These are phyloP conservation scores for Tulasnella sp. DNA, from an alignment of 768 basidiomycete species.

Conservation along the genomic window DNA sequence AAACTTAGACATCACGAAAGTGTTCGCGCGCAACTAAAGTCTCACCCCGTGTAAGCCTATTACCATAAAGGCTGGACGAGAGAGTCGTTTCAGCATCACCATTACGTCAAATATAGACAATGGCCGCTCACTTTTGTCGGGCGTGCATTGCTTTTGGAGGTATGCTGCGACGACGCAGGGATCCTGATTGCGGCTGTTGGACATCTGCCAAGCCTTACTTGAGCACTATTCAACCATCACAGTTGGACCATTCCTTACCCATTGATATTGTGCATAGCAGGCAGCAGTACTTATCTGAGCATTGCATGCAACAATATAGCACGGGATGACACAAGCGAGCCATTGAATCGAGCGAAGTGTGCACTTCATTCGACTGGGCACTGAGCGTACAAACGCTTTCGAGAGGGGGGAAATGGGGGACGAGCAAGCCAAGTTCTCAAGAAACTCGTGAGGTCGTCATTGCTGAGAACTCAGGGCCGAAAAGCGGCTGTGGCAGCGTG, in stretches of 20 bases:
- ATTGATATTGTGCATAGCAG: neutral
- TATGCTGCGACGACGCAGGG: constrained; percentile 4
- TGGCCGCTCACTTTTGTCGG: neutral
- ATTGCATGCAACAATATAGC: neutral
- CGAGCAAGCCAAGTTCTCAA: neutral
- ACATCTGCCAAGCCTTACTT: neutral
- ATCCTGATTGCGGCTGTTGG: neutral
- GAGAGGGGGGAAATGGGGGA: neutral
- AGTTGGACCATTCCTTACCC: neutral
- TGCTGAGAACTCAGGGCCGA: neutral
- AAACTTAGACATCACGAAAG: neutral
- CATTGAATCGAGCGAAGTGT: neutral
- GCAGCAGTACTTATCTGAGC: neutral
- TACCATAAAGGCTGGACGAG: neutral
- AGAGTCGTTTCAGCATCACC: neutral
- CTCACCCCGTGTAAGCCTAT: neutral
- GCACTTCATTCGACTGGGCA: too few species aligned
- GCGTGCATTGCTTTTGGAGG: neutral
- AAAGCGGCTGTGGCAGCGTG: neutral
- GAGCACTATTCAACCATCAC: neutral
- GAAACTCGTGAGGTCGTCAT: neutral
- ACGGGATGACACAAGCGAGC: neutral
- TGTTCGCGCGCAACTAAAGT: neutral
- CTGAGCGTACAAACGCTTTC: neutral
- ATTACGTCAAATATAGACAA: neutral